Conservation (phyloP, 202 grass and related monocot genomes). For the Hordeum pubiflorum region DNA sequence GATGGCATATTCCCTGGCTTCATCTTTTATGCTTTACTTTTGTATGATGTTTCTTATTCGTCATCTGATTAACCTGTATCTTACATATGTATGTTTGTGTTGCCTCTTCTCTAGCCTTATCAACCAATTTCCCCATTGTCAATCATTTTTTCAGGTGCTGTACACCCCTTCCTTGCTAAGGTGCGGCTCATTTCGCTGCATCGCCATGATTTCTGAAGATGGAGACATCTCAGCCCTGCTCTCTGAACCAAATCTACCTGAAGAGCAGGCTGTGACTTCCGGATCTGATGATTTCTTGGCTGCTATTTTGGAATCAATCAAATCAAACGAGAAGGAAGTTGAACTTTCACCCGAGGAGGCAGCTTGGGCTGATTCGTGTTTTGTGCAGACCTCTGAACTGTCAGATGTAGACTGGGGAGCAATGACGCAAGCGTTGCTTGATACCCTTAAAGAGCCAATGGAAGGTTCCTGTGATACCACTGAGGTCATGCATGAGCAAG, state of each 20-base stretch:
- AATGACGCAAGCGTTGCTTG: constrained; percentile 34
- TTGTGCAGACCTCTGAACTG: constrained; percentile 37
- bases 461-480: background rate
- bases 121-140: background rate
- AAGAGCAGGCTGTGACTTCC: constrained; percentile 26
- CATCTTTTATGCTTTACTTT: background rate
- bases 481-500: constrained; percentile 2
- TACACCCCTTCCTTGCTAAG: constrained; percentile 8
- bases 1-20: constrained; percentile 1
- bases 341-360: constrained; percentile 37
- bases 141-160: constrained; percentile 18
- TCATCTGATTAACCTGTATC: background rate
- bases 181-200: constrained; percentile 8
- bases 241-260: constrained; percentile 25
- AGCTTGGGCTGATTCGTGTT: constrained; percentile 53
- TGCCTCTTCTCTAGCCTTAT: background rate
- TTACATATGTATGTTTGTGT: constrained; percentile 1
- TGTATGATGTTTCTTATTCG: background rate
- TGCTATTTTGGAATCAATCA: constrained; percentile 37
- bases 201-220: constrained; percentile 41
- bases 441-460: constrained; percentile 27
- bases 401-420: constrained; percentile 35
- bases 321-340: constrained; percentile 25
- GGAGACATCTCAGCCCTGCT: constrained; percentile 39
- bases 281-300: constrained; percentile 17